A percentile compares a stretch with the other conserved stretches of the same genome.
phyloP scores from a whole-genome alignment of 1,139 yeast species.

The Candida glucosophila region DNA sequence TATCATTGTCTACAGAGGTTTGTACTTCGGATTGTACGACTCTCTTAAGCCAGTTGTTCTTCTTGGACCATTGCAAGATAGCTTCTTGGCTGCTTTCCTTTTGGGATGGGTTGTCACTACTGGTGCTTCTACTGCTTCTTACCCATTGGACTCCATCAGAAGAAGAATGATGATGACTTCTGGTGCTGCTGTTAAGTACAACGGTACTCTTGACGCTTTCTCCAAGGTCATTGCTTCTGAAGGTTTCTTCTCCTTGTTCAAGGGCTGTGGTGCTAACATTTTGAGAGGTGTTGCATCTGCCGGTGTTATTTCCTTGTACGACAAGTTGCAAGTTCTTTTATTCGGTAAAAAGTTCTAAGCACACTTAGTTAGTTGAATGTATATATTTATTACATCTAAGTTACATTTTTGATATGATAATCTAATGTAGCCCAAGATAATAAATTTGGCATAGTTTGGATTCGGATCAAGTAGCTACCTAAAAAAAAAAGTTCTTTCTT shows the following conservation, averaged over 20 bases:
- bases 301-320: slow-evolving; percentile 47
- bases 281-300: slow-evolving; percentile 54
- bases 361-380: slow-evolving; percentile 6
- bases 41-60: slow-evolving; percentile 46
- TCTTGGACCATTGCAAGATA: slow-evolving; percentile 49
- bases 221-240: slow-evolving; percentile 43
- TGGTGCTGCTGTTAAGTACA: slow-evolving; percentile 47
- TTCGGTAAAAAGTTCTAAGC: slow-evolving; percentile 42
- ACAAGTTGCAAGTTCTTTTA: slow-evolving; percentile 42
- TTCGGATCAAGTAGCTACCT: no score
- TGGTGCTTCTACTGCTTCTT: slow-evolving; percentile 48
- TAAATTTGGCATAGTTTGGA: no score
- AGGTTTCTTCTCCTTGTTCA: slow-evolving; percentile 43
- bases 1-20: slow-evolving; percentile 49
- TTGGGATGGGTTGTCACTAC: slow-evolving; percentile 50
- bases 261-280: slow-evolving; percentile 51
- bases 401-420: slow-evolving; percentile 1
- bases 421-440: no score
- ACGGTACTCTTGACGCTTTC: slow-evolving; percentile 45
- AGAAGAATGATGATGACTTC: slow-evolving; percentile 54
- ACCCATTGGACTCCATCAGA: slow-evolving; percentile 49
- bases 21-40: slow-evolving; percentile 48
- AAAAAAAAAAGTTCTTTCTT: no score
- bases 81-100: slow-evolving; percentile 46
- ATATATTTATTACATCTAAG: slow-evolving; percentile 5